Base-by-base conservation (phyloP, 1,284 basidiomycete species). In the Boletus albobrunnescens region DNA sequence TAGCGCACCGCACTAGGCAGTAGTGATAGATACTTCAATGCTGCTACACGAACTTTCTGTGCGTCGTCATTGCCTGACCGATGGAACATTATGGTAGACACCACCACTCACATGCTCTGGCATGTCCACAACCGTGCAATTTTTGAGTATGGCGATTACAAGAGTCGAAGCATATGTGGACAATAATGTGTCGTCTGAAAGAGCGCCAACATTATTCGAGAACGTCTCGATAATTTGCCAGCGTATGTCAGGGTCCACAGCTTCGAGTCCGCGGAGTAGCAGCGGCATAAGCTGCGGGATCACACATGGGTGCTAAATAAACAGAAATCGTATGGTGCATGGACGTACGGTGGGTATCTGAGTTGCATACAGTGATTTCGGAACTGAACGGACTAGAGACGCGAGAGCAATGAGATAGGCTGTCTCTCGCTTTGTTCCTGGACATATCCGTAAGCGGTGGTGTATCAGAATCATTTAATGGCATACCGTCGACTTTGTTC, bases 381-480 rank as follows among this genome's bases (percentile, higher is more conserved):
- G 93, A 13, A 93, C 78, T 7, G 86, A 78, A 41, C 84, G 85
- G 47, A 98, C 80, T 8, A 98, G 72, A 8, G 85, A 84, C 0
- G 91, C 83, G 13, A 99, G 77, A 2, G 93, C 91, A 17, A 93
- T 82, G 6, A 99, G 79, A 63, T 90, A 85, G 2, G 91, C 81
- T 2, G 77, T 76, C 64, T 86, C 82, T 50, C 51, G 52, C 17
- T 54, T 54, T 70, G 73, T 33, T 57, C 59, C 55, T 80, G 77
- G 79, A 41, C 33, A 44, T 37, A n/a, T 28, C 23, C 17, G 9
- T 57, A 36, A 49, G 27, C 36, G 27, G 24, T 10, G 38, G 28
- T 50, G n/a, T 13, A 38, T 24, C n/a, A 35, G 35, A 33, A 36
- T 17, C 23, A 30, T 19, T n/a, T 19, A 28, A 14, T 19, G 7